Evolutionary conservation across 164 flowering plant genomes (phyloP), one percentile per base, ranked within the genome.

Genomic region (Liriodendron chinense): DNA sequence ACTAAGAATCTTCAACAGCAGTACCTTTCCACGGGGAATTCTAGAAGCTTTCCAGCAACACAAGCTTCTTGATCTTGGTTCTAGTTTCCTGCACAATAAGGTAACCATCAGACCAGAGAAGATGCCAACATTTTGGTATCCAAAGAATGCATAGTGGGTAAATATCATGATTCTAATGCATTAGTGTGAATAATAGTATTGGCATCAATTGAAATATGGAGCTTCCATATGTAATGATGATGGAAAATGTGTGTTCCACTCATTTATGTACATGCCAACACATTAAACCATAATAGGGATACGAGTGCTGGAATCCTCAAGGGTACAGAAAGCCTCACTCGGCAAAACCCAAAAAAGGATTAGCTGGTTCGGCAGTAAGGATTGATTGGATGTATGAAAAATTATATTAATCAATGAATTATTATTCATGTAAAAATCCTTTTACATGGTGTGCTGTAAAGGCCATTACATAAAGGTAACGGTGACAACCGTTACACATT

Each of bases 41-140:
- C 82, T 87, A 43, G 91, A 80, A 75, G 92, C 80, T 77, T 87
- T 93, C 98, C 98, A 95, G 83, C 98, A 93, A 78, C 91, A 89
- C 88, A 93, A 81, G 83, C 89, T 86, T 86, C 96, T 90, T 22
- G 98, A 92, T 82, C 91, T 89, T 64, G 98, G 84, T 74, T 95
- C 97, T 71, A 93, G 76, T 80, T 92, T 88, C 93, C 98, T 95
- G 89, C 68, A 77, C 81, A 56, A 48, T 21, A 67, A 67, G 69
- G 72, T 76, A 65, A 22, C 10, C 28, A 78, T 67, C 65, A 78
- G 73, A 24, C 18, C 48, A 66, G 66, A 65, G 47, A 9, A 3
- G 6, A 28, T 53, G 69, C 22, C n/a, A 23, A 64, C 25, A 22
- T 13, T 9, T 56, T 9, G 8, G 50, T 1, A 63, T 21, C 34